Evolutionary conservation across 495 filamentous ascomycete genomes (phyloP).

Genomic region (Tuber brumale): DNA sequence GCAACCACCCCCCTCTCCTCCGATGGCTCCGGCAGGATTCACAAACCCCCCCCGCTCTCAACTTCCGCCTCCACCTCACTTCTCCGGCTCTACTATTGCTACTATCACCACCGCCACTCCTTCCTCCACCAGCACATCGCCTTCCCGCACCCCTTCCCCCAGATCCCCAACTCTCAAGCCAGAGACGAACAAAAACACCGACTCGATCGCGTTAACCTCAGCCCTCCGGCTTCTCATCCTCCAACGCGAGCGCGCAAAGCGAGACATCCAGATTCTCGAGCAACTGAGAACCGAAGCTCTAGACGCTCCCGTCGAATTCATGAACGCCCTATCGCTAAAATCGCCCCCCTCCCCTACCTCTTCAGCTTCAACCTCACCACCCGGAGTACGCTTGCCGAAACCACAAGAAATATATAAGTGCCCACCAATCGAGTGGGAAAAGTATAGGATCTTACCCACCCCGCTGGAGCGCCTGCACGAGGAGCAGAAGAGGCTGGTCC

Average conservation of each 20-base stretch:
- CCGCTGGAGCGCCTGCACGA: slow-evolving; percentile 38
- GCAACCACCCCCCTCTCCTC: slow-evolving; percentile 37
- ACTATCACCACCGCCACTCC: slow-evolving; percentile 19
- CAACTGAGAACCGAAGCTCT: slow-evolving; percentile 32
- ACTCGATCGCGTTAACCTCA: slow-evolving; percentile 31
- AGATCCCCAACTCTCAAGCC: slow-evolving; percentile 11
- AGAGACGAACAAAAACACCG: slow-evolving; percentile 20
- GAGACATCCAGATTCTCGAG: slow-evolving; percentile 36
- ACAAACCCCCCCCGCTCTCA: slow-evolving; percentile 15
- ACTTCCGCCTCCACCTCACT: slow-evolving; percentile 3
- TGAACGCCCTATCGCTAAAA: slow-evolving; percentile 36
- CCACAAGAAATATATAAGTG: slow-evolving; percentile 40
- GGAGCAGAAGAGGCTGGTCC: slow-evolving; percentile 35
- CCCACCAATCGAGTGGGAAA: slow-evolving; percentile 39
- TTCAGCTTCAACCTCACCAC: slow-evolving; percentile 13
- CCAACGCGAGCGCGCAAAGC: slow-evolving; percentile 39
- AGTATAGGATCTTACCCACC: slow-evolving; percentile 35
- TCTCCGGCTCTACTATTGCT: slow-evolving; percentile 6
- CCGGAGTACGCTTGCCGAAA: slow-evolving; percentile 31
- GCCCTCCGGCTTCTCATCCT: slow-evolving; percentile 39
- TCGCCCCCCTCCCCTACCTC: slow-evolving; percentile 16
- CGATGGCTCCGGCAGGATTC: slow-evolving; percentile 24
- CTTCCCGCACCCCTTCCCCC: slow-evolving; percentile 36
- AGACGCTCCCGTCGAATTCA: slow-evolving; percentile 35
- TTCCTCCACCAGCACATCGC: slow-evolving; percentile 16